A percentile compares a stretch with the other conserved stretches of the same genome.
These are phyloP conservation scores for Rosa multiflora DNA, from an alignment of 306 rosid species.

Conservation along the genomic window DNA sequence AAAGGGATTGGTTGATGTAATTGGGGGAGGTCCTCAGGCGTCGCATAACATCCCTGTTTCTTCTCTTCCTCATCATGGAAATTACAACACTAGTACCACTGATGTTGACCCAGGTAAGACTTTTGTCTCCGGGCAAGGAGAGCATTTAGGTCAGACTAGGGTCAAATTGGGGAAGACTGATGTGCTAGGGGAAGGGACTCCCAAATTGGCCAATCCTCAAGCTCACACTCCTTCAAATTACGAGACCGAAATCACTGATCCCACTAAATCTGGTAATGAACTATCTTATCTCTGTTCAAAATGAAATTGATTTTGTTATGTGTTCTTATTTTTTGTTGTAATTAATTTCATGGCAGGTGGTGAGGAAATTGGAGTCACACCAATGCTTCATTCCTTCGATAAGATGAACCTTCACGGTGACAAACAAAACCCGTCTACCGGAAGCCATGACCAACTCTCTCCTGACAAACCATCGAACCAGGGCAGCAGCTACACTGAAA, in stretches of 20 bases:
- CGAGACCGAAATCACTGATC: conserved; percentile 52
- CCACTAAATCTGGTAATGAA: conserved; percentile 38
- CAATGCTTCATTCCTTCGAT: conserved; percentile 29
- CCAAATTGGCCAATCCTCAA: conserved; percentile 7
- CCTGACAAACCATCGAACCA: conserved; percentile 29
- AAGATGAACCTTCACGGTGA: conserved; percentile 38
- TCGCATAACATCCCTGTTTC: conserved; percentile 35
- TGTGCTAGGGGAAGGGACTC: conserved; percentile 22
- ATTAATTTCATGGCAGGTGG: conserved; percentile 26
- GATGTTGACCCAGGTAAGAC: conserved; percentile 30
- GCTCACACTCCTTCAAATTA: conserved; percentile 30
- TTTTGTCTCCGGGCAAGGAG: conserved; percentile 13
- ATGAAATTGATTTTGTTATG: too few relatives aligned
- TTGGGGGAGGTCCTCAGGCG: conserved; percentile 24
- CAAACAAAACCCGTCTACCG: not conserved
- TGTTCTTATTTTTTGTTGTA: not conserved
- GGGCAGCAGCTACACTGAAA: conserved; percentile 29
- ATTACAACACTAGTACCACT: not conserved
- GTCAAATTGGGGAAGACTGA: conserved; percentile 12
- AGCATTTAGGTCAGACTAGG: not conserved
- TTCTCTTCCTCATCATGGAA: not conserved
- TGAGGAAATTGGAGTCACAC: conserved; percentile 34
- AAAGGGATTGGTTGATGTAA: not conserved
- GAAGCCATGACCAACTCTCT: conserved; percentile 37
- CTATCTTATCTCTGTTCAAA: not conserved